Conservation (phyloP, 192 early-diverging fungal genomes). For the Rhizophagus sp. region DNA sequence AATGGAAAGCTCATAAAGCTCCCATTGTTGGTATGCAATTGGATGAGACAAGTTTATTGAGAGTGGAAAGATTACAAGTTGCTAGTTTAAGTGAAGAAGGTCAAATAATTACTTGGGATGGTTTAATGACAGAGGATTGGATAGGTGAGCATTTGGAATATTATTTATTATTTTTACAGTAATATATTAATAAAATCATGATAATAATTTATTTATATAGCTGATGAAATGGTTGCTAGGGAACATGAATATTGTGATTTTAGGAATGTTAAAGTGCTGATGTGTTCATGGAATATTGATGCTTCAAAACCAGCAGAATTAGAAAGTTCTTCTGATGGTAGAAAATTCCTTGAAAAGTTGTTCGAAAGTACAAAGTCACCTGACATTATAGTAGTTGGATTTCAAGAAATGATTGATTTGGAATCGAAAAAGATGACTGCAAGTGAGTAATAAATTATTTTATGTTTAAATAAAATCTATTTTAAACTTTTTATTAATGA, state of each 20-base stretch:
- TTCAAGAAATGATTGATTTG: slow-evolving; percentile 88
- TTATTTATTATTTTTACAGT: background rate
- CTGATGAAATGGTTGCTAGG: slow-evolving; percentile 60
- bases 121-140: slow-evolving; percentile 68
- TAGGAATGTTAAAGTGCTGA: slow-evolving; percentile 67
- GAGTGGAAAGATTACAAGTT: slow-evolving; percentile 53
- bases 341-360: slow-evolving; percentile 50
- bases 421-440: slow-evolving; percentile 81
- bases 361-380: slow-evolving; percentile 55
- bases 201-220: slow-evolving; percentile 31
- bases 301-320: slow-evolving; percentile 82
- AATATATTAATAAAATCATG: background rate
- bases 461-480: no score
- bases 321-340: slow-evolving; percentile 55
- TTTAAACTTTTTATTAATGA: background rate
- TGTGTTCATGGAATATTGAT: slow-evolving; percentile 95
- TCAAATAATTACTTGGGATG: slow-evolving; percentile 75
- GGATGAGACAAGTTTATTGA: slow-evolving; percentile 59
- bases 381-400: slow-evolving; percentile 78
- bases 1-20: slow-evolving; percentile 65
- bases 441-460: slow-evolving; percentile 43
- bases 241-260: slow-evolving; percentile 64
- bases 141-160: slow-evolving; percentile 45
- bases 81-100: slow-evolving; percentile 64
- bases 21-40: slow-evolving; percentile 48